Base-by-base conservation (phyloP, 139 green algal genomes). In the Parachlorella kessleri region DNA sequence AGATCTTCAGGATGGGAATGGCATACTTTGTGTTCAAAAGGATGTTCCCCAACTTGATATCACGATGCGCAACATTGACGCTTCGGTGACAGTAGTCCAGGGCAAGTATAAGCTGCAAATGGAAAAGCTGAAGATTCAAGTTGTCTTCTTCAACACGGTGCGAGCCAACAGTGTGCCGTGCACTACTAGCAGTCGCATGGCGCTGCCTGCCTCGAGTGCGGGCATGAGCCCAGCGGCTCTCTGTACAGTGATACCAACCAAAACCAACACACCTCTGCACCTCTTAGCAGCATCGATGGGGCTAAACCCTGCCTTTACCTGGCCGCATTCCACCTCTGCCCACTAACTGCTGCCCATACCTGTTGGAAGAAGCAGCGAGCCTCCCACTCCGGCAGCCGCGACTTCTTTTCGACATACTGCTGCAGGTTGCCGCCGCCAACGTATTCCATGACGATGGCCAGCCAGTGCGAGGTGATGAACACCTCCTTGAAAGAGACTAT, bases 281-380 rank as follows among this genome's bases (percentile, higher is more conserved):
- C n/a, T n/a, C n/a, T n/a, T n/a, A n/a, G n/a, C n/a, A n/a, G n/a
- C n/a, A n/a, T n/a, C n/a, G n/a, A n/a, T n/a, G n/a, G n/a, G n/a
- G n/a, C n/a, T n/a, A n/a, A n/a, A n/a, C n/a, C n/a, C n/a, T n/a
- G n/a, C n/a, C n/a, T n/a, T n/a, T n/a, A n/a, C n/a, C n/a, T n/a
- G n/a, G n/a, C n/a, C n/a, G n/a, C n/a, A n/a, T n/a, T n/a, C n/a
- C n/a, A n/a, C n/a, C n/a, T n/a, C n/a, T n/a, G n/a, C n/a, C n/a
- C n/a, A n/a, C n/a, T n/a, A n/a, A n/a, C n/a, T n/a, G n/a, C n/a
- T n/a, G n/a, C n/a, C 14, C 48, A 83, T 42, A 93, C 72, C 79
- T 93, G 89, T 80, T 93, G 89, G 79, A 93, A 93, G 33, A 92
- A 90, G 73, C 82, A 93, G n/a, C 88, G 86, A 3, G 88, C 86